Evolutionary conservation across 1,284 basidiomycete genomes (phyloP).

Genomic region (Sporisorium graminicola): DNA sequence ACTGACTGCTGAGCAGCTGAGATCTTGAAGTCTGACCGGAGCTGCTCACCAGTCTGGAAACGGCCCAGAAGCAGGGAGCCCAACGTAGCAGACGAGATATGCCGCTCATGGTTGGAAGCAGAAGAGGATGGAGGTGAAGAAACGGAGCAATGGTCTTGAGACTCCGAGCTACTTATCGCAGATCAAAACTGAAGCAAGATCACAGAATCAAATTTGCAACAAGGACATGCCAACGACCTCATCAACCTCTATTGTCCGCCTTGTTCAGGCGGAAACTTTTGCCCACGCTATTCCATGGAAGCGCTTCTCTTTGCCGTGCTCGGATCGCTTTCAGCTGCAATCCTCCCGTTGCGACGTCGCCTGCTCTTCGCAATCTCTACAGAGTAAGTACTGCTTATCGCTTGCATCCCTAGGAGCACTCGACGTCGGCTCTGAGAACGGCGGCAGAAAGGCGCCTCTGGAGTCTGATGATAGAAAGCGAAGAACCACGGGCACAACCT

Average conservation of each 20-base stretch:
- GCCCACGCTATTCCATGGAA: neutral
- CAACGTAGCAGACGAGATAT: slow-evolving; percentile 25
- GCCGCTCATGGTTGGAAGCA: slow-evolving; percentile 19
- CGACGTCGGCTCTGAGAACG: no score
- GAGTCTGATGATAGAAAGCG: neutral
- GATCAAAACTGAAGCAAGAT: neutral
- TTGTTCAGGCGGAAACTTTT: neutral
- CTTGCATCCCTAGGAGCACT: no score
- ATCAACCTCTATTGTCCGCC: slow-evolving; percentile 13
- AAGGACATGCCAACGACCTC: slow-evolving; percentile 12
- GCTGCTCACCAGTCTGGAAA: slow-evolving; percentile 17
- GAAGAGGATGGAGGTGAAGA: neutral
- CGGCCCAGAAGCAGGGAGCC: slow-evolving; percentile 34
- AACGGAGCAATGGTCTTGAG: neutral
- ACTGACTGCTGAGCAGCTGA: slow-evolving; percentile 21
- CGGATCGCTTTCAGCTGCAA: slow-evolving; percentile 21
- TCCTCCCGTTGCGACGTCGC: no score
- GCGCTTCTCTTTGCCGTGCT: slow-evolving; percentile 13
- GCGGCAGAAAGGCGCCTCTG: neutral
- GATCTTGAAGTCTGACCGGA: slow-evolving; percentile 8
- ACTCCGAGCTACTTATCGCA: no score
- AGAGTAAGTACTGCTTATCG: no score
- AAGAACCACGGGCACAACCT: slow-evolving; percentile 19
- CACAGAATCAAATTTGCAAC: neutral
- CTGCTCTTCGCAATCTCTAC: neutral